Evolutionary conservation across 768 basidiomycete genomes (phyloP).

Genomic region (Gloeopeniophorella convolvens): DNA sequence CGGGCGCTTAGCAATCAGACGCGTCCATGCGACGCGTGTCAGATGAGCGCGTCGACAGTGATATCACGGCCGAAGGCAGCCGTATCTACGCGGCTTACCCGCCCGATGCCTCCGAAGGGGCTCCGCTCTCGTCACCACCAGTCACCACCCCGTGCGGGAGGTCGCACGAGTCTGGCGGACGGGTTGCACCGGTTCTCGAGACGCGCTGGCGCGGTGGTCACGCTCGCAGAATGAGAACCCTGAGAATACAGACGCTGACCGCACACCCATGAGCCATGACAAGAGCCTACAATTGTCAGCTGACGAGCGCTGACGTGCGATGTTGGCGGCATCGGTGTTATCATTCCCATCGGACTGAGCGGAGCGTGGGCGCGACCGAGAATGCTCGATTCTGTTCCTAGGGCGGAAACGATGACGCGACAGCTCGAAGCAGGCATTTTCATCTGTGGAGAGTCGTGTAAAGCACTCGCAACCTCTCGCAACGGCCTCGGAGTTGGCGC

Average conservation of each 20-base stretch:
- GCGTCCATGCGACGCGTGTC: slow-evolving; percentile 6
- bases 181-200: background rate
- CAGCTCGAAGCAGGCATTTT: slow-evolving; percentile 10
- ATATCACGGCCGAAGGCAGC: background rate
- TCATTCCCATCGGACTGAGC: slow-evolving; percentile 13
- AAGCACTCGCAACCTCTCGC: too few relatives aligned
- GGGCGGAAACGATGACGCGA: slow-evolving; percentile 17
- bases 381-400: slow-evolving; percentile 4
- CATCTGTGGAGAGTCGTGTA: too few relatives aligned
- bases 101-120: too few relatives aligned
- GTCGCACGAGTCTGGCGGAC: background rate
- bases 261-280: background rate
- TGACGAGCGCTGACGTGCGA: too few relatives aligned
- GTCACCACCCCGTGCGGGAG: background rate
- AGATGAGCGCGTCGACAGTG: slow-evolving; percentile 19
- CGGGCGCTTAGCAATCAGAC: slow-evolving; percentile 10
- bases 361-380: background rate
- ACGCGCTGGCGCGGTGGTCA: slow-evolving; percentile 9
- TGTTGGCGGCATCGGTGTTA: slow-evolving; percentile 14
- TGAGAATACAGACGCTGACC: background rate
- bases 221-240: background rate
- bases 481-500: too few relatives aligned
- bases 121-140: too few relatives aligned
- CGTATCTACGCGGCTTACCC: too few relatives aligned
- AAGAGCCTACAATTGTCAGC: slow-evolving; percentile 13